These are phyloP conservation scores for Geotrichum phurueaensis DNA, from an alignment of 1,139 yeast genomes.

Conservation along the genomic window DNA sequence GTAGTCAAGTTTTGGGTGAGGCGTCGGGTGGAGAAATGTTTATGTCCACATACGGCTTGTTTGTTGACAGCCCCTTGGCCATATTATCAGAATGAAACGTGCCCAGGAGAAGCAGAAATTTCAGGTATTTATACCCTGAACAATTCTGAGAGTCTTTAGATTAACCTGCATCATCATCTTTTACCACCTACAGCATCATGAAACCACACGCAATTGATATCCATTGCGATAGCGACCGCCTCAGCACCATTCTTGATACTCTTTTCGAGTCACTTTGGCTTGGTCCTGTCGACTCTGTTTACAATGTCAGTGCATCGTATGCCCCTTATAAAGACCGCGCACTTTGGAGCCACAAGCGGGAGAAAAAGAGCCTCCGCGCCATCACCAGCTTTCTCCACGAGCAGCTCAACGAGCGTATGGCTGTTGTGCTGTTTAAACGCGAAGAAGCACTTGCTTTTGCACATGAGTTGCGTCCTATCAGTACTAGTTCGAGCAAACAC, in stretches of 20 bases:
- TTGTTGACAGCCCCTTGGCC: neutral
- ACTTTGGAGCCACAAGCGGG: neutral
- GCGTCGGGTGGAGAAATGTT: neutral
- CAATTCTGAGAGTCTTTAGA: neutral
- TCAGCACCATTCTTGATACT: constrained; percentile 2
- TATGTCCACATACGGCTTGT: neutral
- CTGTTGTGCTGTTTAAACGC: constrained; percentile 8
- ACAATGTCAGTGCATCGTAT: neutral
- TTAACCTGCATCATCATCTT: neutral
- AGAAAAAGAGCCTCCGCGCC: neutral
- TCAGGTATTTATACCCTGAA: neutral
- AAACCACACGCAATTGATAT: neutral
- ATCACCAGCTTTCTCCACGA: constrained; percentile 7
- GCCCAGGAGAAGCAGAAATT: neutral
- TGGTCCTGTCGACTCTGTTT: neutral
- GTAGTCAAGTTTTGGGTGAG: neutral
- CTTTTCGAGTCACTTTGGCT: constrained; percentile 7
- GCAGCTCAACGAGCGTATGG: constrained; percentile 11
- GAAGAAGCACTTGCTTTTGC: constrained; percentile 12
- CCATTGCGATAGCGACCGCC: constrained; percentile 1
- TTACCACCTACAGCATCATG: neutral
- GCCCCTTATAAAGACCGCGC: neutral
- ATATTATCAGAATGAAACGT: neutral
- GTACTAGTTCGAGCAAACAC: neutral
- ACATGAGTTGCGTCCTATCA: neutral